Conservation (phyloP, 1,284 basidiomycete genomes). For the Trichosporon coremiiforme region DNA sequence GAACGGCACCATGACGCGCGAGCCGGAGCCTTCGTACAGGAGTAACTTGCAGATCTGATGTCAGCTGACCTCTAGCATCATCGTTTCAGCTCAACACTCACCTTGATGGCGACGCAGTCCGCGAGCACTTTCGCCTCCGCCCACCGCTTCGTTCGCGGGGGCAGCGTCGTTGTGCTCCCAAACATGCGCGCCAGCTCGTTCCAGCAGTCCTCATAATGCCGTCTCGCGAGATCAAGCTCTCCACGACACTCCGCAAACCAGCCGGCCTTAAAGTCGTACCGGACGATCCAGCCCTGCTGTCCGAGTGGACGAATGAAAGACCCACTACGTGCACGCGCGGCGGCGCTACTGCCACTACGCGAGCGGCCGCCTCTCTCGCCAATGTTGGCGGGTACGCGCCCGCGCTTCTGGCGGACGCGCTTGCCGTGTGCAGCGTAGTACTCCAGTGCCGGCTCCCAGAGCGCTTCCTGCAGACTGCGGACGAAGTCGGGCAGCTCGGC, state of each 20-base stretch:
- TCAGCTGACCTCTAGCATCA: constrained; percentile 11
- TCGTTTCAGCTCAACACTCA: constrained; percentile 45
- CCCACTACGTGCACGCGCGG: constrained; percentile 1
- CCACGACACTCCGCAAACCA: constrained; percentile 92
- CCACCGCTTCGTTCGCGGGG: constrained; percentile 94
- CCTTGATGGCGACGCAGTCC: constrained; percentile 86
- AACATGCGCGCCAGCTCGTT: constrained; percentile 80
- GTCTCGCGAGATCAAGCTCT: constrained; percentile 84
- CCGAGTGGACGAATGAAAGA: constrained; percentile 64
- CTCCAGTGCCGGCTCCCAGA: constrained; percentile 84
- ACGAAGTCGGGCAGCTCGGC: constrained; percentile 83
- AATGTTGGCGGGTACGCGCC: constrained; percentile 58
- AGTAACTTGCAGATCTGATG: constrained; percentile 79
- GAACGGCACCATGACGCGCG: constrained; percentile 75
- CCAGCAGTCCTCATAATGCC: constrained; percentile 93
- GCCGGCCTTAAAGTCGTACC: constrained; percentile 95
- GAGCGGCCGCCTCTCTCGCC: not conserved
- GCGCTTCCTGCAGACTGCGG: constrained; percentile 75
- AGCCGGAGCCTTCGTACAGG: constrained; percentile 81
- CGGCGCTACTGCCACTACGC: not conserved
- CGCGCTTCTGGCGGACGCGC: constrained; percentile 83
- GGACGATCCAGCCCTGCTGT: constrained; percentile 89
- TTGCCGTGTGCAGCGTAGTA: constrained; percentile 92
- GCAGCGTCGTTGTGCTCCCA: constrained; percentile 76
- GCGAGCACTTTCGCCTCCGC: constrained; percentile 96